Percentiles rank a stretch among this genome's conserved stretches.
Conservation (phyloP, 75 land plant species). For the Azolla pinnata region DNA sequence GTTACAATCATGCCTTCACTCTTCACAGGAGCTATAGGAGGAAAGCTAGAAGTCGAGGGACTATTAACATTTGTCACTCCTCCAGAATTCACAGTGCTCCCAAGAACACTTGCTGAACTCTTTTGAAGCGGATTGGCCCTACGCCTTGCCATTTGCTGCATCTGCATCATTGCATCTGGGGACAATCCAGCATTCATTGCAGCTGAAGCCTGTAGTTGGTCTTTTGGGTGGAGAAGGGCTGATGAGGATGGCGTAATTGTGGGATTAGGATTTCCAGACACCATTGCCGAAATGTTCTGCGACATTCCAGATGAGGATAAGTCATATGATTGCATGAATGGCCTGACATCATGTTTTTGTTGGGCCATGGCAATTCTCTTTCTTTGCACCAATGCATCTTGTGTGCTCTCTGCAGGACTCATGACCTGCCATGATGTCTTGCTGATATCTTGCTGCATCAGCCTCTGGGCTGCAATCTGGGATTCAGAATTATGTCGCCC, state of each 20-base stretch:
- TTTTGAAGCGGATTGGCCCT: conserved; percentile 59
- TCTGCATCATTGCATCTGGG: conserved; percentile 13
- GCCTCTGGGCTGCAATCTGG: neutral
- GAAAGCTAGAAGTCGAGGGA: conserved; percentile 47
- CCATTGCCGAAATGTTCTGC: conserved; percentile 23
- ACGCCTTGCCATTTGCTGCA: conserved; percentile 29
- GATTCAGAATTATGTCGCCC: neutral
- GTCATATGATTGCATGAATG: conserved; percentile 45
- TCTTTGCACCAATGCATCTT: conserved; percentile 45
- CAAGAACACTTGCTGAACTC: conserved; percentile 37
- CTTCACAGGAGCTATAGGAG: conserved; percentile 14
- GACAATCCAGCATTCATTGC: neutral
- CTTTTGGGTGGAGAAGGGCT: conserved; percentile 18
- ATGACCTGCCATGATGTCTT: conserved; percentile 41
- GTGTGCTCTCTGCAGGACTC: conserved; percentile 30
- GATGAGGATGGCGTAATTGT: conserved; percentile 41
- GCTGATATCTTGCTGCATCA: conserved; percentile 30
- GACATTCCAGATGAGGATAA: conserved; percentile 26
- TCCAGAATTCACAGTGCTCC: conserved; percentile 54
- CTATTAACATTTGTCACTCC: conserved; percentile 51
- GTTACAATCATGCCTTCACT: conserved; percentile 7
- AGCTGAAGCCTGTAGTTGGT: neutral
- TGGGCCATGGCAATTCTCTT: conserved; percentile 41
- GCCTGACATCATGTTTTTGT: conserved; percentile 21
- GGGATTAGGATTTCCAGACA: conserved; percentile 38